Conservation (phyloP, 139 green algal genomes). For the Pseudopediastrum boryanum region DNA sequence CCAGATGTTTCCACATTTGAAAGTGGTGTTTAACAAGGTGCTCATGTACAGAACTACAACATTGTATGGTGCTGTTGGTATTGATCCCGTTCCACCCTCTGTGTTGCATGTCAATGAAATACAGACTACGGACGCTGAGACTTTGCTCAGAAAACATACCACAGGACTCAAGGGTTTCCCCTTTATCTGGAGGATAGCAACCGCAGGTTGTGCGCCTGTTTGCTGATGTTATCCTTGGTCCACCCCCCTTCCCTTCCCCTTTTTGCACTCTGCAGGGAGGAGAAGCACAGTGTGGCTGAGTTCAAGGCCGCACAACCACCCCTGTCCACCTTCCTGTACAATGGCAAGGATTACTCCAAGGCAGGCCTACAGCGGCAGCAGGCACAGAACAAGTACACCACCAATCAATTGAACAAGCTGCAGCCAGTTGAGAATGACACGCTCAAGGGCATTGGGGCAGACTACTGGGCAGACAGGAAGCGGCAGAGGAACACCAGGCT, state of each 20-base stretch:
- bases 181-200: too few species aligned
- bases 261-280: background rate
- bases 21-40: too few species aligned
- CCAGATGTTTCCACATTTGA: too few species aligned
- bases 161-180: too few species aligned
- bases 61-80: too few species aligned
- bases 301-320: constrained; percentile 55
- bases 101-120: too few species aligned
- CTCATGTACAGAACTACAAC: too few species aligned
- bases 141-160: too few species aligned
- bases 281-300: constrained; percentile 43
- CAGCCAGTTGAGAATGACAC: background rate
- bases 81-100: too few species aligned
- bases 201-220: too few species aligned
- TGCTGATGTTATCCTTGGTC: background rate
- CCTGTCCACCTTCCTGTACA: constrained; percentile 53
- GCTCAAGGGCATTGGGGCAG: constrained; percentile 46
- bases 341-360: constrained; percentile 15
- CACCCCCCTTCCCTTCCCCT: background rate
- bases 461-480: constrained; percentile 48
- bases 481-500: constrained; percentile 38
- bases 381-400: too few species aligned
- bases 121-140: too few species aligned
- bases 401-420: background rate
- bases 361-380: background rate